Base-by-base conservation (phyloP, 2,329 filamentous ascomycete genomes). In the Neoascochyta sp. region DNA sequence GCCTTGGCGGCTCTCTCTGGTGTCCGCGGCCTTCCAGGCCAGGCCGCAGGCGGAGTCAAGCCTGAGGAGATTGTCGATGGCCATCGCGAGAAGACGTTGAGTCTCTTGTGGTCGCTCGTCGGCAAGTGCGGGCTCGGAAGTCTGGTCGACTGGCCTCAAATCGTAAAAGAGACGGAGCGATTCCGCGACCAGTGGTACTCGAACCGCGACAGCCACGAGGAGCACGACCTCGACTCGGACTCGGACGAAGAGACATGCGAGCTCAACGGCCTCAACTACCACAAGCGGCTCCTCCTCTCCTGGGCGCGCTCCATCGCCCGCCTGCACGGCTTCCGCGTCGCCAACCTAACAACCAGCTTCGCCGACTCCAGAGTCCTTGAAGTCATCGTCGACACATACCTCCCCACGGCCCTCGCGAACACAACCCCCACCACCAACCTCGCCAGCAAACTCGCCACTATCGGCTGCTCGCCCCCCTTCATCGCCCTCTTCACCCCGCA, bases 41-140 rank as follows among this genome's bases (percentile, higher is more conserved):
- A 62, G 16, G 54, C 71, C 9, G 52, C 67, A 5, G 54, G 60
- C 13, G 62, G 65, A 18, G 59, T 79, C 19, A 66, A 59, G 9
- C 68, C 77, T 0, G 71, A 75, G 21, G 75, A 81, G 32, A 72
- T 82, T 25, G 75, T 82, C 5, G 71, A 81, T 43, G 78, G 78
- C 3, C 76, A 80, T 44, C 71, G 78, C 7, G 78, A 82, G 47
- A 80, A 76, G 55, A 81, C 77, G 0, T 64, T 82, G 24, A 70
- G 68, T 4, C 62, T 81, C 7, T 63, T 83, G 4, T 81, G 77
- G 77, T 65, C 66, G 3, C 62, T 82, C 13, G 70, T 81, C 20
- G 72, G 73, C 22, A 70, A 69, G 53, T 75, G 71, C 62, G 76
- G 76, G 1, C 58, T 81, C 6, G 55, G 62, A 5, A 62, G 57